Evolutionary conservation across 108 stramenopile genomes (phyloP).

Genomic region (Fragilariopsis cylindrus): DNA sequence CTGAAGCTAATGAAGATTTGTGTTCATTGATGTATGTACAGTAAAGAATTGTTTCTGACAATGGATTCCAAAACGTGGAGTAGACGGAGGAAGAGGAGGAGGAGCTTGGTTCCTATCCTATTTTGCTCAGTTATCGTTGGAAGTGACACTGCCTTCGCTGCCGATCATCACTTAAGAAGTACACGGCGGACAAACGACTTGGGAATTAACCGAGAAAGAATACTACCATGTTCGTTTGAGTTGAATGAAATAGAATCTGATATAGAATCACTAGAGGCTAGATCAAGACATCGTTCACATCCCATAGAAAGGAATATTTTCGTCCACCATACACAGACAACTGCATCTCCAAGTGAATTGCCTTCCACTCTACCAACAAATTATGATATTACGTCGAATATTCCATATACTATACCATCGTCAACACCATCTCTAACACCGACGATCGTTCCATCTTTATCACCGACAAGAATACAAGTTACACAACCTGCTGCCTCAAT

Average conservation of each 20-base stretch:
- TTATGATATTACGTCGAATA: too few species aligned
- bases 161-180: not conserved
- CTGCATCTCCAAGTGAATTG: not conserved
- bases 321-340: slow-evolving; percentile 1
- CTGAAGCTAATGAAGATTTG: too few species aligned
- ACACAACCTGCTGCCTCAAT: not conserved
- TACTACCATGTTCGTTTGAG: not conserved
- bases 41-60: too few species aligned
- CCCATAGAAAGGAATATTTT: slow-evolving; percentile 12
- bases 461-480: not conserved
- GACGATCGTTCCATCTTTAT: not conserved
- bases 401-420: not conserved
- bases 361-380: slow-evolving; percentile 5
- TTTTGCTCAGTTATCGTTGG: too few species aligned
- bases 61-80: too few species aligned
- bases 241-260: not conserved
- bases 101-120: too few species aligned
- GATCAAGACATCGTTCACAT: not conserved
- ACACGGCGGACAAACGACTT: not conserved
- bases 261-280: not conserved
- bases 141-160: too few species aligned
- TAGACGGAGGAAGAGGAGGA: too few species aligned
- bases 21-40: too few species aligned
- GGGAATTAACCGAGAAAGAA: not conserved
- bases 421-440: not conserved